These are phyloP conservation scores for Sonneratia alba DNA, from an alignment of 345 rosid genomes.

Conservation along the genomic window DNA sequence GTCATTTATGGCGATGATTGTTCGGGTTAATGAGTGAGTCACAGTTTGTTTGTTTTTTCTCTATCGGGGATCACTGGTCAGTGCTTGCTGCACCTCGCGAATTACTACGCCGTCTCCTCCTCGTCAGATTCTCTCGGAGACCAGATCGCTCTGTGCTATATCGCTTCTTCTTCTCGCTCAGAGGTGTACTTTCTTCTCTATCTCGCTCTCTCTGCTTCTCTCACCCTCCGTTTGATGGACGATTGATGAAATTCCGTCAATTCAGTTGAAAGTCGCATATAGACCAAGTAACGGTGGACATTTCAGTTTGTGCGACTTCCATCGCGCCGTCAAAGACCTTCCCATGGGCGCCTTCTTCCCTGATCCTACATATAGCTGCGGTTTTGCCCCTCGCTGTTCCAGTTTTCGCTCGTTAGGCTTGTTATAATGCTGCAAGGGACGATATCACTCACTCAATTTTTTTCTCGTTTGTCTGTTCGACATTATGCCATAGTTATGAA, in stretches of 20 bases:
- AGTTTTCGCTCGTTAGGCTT: slow-evolving; percentile 22
- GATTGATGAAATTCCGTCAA: neutral
- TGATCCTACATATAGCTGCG: slow-evolving; percentile 28
- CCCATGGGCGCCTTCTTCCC: slow-evolving; percentile 53
- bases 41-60: slow-evolving; percentile 4
- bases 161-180: slow-evolving; percentile 34
- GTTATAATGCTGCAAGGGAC: neutral
- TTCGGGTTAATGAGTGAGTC: slow-evolving; percentile 9
- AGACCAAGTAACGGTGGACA: slow-evolving; percentile 35
- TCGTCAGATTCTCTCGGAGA: slow-evolving; percentile 32
- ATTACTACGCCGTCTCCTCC: slow-evolving; percentile 49
- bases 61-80: slow-evolving; percentile 11
- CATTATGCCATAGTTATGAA: slow-evolving; percentile 33
- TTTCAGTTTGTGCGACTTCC: slow-evolving; percentile 67
- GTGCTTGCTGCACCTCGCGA: slow-evolving; percentile 66
- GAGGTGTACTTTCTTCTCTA: slow-evolving; percentile 32
- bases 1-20: neutral
- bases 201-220: neutral
- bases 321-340: slow-evolving; percentile 62
- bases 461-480: neutral
- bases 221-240: neutral
- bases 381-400: slow-evolving; percentile 31
- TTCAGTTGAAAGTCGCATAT: slow-evolving; percentile 61
- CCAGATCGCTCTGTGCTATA: slow-evolving; percentile 60
- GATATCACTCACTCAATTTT: neutral